Base-by-base conservation (phyloP, 2,329 filamentous ascomycete genomes). In the Fusarium anthophilum region DNA sequence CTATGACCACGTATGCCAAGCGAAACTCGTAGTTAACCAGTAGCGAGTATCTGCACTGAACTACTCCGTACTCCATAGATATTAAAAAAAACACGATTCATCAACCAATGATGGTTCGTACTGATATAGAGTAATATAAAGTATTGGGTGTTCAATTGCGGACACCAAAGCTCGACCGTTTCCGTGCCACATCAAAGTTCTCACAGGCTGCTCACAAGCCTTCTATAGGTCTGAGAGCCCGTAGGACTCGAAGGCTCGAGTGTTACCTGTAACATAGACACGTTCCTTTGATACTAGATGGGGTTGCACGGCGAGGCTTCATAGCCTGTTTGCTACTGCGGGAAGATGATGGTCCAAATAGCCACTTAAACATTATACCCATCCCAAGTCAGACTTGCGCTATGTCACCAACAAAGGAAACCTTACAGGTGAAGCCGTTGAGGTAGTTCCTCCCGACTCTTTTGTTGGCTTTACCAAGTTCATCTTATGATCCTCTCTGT, bases 211-310 rank as follows among this genome's bases (percentile, higher is more conserved):
- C 47, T 58, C 53, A 70, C 57, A 56, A 56, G 35, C 56, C 48
- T 22, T 44, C 26, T 43, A n/a, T 22, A 59, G 57, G 44, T 28
- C 61, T 35, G 59, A 66, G 54, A 51, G 38, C 58, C 58, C 28
- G 54, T 47, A 55, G 41, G 20, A 66, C 48, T 47, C 26, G 37
- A 63, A 53, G 32, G 30, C 32, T 48, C 26, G 38, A 50, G 47
- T 59, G 53, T 57, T 67, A 14, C 38, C 22, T 61, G 59, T 72
- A 58, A 48, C 41, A 57, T 50, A 47, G 47, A 53, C 59, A 55
- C 26, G 26, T 28, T 59, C 47, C n/a, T 37, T 20, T 35, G 47
- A 58, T 47, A 24, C 22, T 24, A 8, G 20, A 58, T 30, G 14
- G 35, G n/a, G 12, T 54, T 28, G 24, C n/a, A 48, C n/a, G 24